These are phyloP conservation scores for Coelastrella sp. DNA, from an alignment of 139 green algal genomes.

Conservation along the genomic window DNA sequence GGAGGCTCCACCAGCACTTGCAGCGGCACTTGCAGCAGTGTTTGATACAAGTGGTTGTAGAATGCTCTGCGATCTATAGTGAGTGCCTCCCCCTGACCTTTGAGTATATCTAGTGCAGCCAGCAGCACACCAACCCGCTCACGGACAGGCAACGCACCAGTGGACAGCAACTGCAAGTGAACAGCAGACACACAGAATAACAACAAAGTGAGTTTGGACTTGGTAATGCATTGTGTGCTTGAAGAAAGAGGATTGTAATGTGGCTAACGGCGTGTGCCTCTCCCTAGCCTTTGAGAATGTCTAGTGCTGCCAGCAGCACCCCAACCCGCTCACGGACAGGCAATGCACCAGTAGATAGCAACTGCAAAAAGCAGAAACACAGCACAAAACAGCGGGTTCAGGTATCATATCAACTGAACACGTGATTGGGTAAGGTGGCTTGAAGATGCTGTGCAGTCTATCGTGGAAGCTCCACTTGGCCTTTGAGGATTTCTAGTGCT, in stretches of 20 bases:
- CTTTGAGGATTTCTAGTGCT: too few relatives aligned
- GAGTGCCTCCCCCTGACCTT: conserved; percentile 78
- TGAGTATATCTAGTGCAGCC: conserved; percentile 71
- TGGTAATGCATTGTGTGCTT: too few relatives aligned
- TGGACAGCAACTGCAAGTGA: conserved; percentile 60
- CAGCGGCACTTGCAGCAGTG: conserved; percentile 59
- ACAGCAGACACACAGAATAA: too few relatives aligned
- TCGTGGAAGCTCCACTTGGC: too few relatives aligned
- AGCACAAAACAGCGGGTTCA: background rate
- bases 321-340: conserved; percentile 73
- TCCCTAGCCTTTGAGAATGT: conserved; percentile 76
- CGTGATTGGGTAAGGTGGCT: too few relatives aligned
- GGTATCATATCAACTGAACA: too few relatives aligned
- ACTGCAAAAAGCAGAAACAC: conserved; percentile 34
- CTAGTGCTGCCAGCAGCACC: conserved; percentile 66
- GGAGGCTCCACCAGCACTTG: conserved; percentile 51
- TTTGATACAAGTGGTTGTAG: conserved; percentile 73
- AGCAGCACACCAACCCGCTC: conserved; percentile 74
- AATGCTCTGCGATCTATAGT: conserved; percentile 77
- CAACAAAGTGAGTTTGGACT: too few relatives aligned
- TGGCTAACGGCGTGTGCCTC: conserved; percentile 81
- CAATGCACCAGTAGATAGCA: conserved; percentile 65
- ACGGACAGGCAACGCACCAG: conserved; percentile 66
- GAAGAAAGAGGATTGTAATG: too few relatives aligned
- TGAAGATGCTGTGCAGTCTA: too few relatives aligned